Conservation (phyloP, 2,329 filamentous ascomycete species). For the Geoglossum cookeanum region DNA sequence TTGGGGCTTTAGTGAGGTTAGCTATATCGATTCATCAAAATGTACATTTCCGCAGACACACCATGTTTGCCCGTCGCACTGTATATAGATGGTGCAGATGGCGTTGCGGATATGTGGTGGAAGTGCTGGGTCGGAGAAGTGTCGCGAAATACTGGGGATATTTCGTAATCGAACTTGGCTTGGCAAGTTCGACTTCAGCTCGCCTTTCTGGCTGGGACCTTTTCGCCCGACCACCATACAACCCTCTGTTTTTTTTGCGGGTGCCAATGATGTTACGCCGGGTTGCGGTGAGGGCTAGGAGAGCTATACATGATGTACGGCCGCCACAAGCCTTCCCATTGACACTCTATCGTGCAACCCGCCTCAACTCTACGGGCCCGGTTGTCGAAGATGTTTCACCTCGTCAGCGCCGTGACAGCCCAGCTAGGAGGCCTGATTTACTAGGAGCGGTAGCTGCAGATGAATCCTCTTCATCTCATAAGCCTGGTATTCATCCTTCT, state of each 20-base stretch:
- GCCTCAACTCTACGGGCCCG: background rate
- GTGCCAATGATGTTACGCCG: background rate
- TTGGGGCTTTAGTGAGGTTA: conserved; percentile 41
- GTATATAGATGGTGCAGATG: background rate
- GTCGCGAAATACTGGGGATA: too few relatives aligned
- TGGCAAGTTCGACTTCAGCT: too few relatives aligned
- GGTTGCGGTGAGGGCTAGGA: background rate
- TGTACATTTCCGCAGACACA: background rate
- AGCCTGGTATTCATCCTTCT: background rate
- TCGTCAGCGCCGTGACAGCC: background rate
- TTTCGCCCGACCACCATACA: background rate
- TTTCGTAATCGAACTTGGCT: too few relatives aligned
- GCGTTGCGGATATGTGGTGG: too few relatives aligned
- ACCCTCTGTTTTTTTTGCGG: background rate
- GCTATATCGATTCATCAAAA: background rate
- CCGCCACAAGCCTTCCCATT: background rate
- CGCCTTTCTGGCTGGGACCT: too few relatives aligned
- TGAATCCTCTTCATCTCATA: background rate
- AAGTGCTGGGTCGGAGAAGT: too few relatives aligned
- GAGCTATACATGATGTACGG: background rate
- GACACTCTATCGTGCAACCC: background rate
- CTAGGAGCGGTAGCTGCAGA: background rate
- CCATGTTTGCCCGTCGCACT: background rate
- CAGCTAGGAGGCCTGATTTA: background rate
- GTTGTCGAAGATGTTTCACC: conserved; percentile 23